Evolutionary conservation across 345 rosid genomes (phyloP).

Genomic region (Gossypium australe): DNA sequence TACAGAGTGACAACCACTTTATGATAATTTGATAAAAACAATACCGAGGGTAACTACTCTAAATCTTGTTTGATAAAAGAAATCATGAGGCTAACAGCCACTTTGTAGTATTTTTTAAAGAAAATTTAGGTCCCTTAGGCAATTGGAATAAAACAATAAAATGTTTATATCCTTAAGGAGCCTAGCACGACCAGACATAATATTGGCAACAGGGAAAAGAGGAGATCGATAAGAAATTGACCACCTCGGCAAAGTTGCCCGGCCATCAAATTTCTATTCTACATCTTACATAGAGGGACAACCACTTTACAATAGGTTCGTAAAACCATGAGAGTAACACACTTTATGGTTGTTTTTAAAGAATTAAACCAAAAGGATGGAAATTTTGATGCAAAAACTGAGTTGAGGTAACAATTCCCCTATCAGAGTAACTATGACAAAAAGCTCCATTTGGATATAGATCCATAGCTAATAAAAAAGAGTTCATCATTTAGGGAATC

Average conservation of each 20-base stretch:
- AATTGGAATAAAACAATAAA: not conserved
- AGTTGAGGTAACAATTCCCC: constrained; percentile 22
- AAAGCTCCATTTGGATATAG: constrained; percentile 54
- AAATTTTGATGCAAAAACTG: not conserved
- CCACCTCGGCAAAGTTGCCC: constrained; percentile 50
- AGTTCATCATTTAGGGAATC: not conserved
- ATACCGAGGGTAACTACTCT: no score
- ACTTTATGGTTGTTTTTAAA: no score
- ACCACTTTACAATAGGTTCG: not conserved
- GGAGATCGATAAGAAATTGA: not conserved
- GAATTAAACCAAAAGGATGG: not conserved
- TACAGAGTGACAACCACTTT: not conserved
- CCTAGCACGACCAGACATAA: not conserved
- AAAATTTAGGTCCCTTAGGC: constrained; percentile 10
- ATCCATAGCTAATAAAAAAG: constrained; percentile 32
- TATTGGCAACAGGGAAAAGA: constrained; percentile 8
- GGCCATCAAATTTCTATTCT: not conserved
- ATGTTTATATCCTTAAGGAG: not conserved
- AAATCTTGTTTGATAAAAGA: not conserved
- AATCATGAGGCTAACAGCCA: not conserved
- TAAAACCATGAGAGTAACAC: no score
- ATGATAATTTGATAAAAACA: no score
- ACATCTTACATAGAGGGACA: not conserved
- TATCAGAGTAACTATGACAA: constrained; percentile 89
- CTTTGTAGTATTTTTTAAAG: not conserved